Base-by-base conservation (phyloP, 305 asterid genomes). In the Stenogyne calaminthoides region DNA sequence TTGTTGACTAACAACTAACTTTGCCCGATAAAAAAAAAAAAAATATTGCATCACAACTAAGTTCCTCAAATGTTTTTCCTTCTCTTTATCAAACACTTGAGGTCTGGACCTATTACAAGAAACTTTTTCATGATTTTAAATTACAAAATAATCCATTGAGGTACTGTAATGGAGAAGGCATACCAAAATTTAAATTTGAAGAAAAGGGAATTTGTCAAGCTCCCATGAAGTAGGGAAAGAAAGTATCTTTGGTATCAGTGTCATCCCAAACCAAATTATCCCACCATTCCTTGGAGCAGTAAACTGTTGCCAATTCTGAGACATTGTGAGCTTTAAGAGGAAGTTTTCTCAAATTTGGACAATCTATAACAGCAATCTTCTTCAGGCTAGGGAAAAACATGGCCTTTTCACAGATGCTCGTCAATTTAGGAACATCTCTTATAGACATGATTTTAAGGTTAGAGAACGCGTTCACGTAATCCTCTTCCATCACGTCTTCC, bases 231-330 rank as follows among this genome's bases (percentile, higher is more conserved):
- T 76, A 82, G 66, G 85, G 87, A 36, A 72, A 80, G 36, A 78
- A 64, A 19, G 83, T 70, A 65, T 69, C 51, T 67, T 76, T 78
- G 37, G 81, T 83, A 46, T 64, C 72, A 61, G 67, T 36, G 8
- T 83, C 85, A 27, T 78, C 87, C 87, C 87, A 80, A 34, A 75
- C 77, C 79, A 83, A 72, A 52, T 74, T 75, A 12, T 77, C 78
- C 87, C 85, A 78, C 87, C 87, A 83, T 63, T 64, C 83, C 60
- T 73, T 80, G 78, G 64, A 54, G 71, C 85, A 80, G 52, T 80
- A 83, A 27, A 83, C 77, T 6, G 80, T 83, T 16, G 85, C 83
- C 64, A 80, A 37, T 49, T 78, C 82, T 9, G 81, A 74, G 49
- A 78, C 81, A 76, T 66, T 78, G 51, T 69, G 79, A 20, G 85